Evolutionary conservation across 169 alveolate genomes (phyloP).

Genomic region (Blepharisma undulans): DNA sequence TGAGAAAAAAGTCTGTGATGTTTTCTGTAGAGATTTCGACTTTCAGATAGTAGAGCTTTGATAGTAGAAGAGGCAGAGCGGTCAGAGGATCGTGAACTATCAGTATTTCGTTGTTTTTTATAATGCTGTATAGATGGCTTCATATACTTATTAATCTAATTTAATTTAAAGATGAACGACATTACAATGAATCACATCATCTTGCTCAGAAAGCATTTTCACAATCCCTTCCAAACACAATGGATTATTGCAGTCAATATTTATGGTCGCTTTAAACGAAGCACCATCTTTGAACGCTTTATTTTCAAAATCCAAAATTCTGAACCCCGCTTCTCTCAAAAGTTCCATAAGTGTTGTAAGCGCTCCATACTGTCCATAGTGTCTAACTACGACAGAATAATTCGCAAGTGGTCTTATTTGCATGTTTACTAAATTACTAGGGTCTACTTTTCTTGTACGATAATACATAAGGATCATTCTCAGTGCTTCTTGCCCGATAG

Average conservation of each 20-base stretch:
- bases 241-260: background rate
- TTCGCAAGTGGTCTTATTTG: background rate
- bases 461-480: conserved; percentile 48
- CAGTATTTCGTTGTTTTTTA: background rate
- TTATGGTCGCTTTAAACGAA: conserved; percentile 16
- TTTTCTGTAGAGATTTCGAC: background rate
- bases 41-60: background rate
- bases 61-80: background rate
- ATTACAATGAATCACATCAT: background rate
- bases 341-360: background rate
- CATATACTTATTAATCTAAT: background rate
- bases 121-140: background rate
- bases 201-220: background rate
- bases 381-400: background rate
- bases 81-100: background rate
- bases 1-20: conserved; percentile 4
- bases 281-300: conserved; percentile 26
- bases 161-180: conserved; percentile 5
- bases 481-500: conserved; percentile 63
- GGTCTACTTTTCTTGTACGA: conserved; percentile 45
- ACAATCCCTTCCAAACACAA: background rate
- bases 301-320: conserved; percentile 22
- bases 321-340: background rate
- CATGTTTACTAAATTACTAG: conserved; percentile 56
- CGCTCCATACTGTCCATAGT: conserved; percentile 5